Percentiles rank a stretch among this genome's conserved stretches.
Conservation (phyloP, 306 rosid genomes). For the Begonia fuchsioides region DNA sequence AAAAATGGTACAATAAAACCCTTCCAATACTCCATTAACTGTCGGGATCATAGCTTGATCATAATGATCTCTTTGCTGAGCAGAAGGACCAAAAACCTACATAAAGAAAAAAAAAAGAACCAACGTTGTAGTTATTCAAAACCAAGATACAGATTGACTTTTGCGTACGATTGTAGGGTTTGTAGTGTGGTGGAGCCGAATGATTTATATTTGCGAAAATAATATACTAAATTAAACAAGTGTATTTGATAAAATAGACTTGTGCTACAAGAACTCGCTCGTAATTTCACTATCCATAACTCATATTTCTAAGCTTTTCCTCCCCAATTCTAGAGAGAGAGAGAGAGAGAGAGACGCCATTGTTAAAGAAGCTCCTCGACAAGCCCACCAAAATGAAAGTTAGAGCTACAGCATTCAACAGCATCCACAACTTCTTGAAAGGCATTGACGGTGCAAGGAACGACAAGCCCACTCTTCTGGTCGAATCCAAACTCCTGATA, state of each 20-base stretch:
- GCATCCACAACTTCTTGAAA: slow-evolving; percentile 66
- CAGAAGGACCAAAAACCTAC: slow-evolving; percentile 85
- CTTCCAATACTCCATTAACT: slow-evolving; percentile 76
- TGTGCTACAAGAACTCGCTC: too few species aligned
- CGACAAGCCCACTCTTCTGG: slow-evolving; percentile 55
- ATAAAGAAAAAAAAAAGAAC: not conserved
- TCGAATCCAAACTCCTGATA: slow-evolving; percentile 67
- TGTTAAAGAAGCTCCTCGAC: slow-evolving; percentile 43
- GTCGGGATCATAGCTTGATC: slow-evolving; percentile 79
- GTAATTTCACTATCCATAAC: too few species aligned
- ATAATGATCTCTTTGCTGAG: slow-evolving; percentile 71
- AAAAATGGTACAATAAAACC: slow-evolving; percentile 84
- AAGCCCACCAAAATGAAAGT: slow-evolving; percentile 54
- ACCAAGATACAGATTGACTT: too few species aligned
- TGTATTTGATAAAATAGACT: too few species aligned
- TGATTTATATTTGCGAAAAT: too few species aligned
- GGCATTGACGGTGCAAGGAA: slow-evolving; percentile 62
- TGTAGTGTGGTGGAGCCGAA: too few species aligned
- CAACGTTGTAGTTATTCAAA: too few species aligned
- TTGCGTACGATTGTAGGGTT: too few species aligned
- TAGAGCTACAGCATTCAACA: slow-evolving; percentile 53
- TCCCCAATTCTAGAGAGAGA: too few species aligned
- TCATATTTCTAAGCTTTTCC: too few species aligned
- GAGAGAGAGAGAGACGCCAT: not conserved
- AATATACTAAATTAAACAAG: too few species aligned